Percentiles rank a stretch among this genome's conserved stretches.
phyloP scores from a whole-genome alignment of 371 early-diverging fungal species.

The Lichtheimia corymbifera region DNA sequence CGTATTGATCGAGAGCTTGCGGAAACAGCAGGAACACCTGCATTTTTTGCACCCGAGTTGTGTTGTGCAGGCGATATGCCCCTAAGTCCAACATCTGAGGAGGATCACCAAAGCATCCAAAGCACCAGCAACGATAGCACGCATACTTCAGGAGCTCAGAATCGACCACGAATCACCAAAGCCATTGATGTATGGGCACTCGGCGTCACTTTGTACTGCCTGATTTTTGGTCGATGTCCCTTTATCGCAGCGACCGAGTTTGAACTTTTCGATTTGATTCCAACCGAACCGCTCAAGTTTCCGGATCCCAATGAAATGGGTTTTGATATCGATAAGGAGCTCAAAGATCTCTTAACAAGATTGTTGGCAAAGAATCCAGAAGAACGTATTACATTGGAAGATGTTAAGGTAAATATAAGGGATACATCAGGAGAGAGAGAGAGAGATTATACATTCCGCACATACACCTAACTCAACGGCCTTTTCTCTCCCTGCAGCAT shows the following conservation, averaged over 20 bases:
- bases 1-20: constrained; percentile 79
- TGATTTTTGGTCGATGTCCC: constrained; percentile 95
- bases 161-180: constrained; percentile 67
- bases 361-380: constrained; percentile 87
- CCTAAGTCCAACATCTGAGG: constrained; percentile 13
- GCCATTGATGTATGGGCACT: constrained; percentile 99
- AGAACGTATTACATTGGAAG: constrained; percentile 79
- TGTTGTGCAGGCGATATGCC: constrained; percentile 70
- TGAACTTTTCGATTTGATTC: constrained; percentile 91
- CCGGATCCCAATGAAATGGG: constrained; percentile 29
- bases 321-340: constrained; percentile 25
- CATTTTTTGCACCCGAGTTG: constrained; percentile 97
- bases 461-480: background rate
- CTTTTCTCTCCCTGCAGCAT: constrained; percentile 33
- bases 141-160: constrained; percentile 1
- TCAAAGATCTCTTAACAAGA: constrained; percentile 68
- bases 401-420: constrained; percentile 71
- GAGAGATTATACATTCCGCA: background rate
- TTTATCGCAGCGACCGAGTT: constrained; percentile 97
- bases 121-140: background rate
- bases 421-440: background rate
- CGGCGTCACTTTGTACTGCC: constrained; percentile 98
- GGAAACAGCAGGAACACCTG: constrained; percentile 96
- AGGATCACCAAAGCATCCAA: constrained; percentile 4
- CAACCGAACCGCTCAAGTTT: constrained; percentile 58